Conservation (phyloP, 352 stramenopile genomes). For the Achlya hypogyna region DNA sequence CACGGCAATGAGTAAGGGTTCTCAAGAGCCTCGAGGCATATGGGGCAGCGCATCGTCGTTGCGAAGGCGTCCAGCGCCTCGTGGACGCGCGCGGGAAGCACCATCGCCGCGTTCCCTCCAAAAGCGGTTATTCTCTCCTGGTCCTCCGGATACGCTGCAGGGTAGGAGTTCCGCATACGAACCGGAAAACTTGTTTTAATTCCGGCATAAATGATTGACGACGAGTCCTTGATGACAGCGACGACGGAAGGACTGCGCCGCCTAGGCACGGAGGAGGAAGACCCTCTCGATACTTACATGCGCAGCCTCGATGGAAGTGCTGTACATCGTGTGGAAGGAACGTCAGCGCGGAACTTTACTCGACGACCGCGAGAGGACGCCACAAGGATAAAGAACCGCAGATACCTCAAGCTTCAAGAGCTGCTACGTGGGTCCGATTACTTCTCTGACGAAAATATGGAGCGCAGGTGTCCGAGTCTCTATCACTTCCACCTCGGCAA, state of each 20-base stretch:
- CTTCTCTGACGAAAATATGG: conserved; percentile 76
- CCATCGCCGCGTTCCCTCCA: background rate
- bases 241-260: background rate
- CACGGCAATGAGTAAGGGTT: conserved; percentile 66
- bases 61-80: conserved; percentile 53
- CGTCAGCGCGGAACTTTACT: conserved; percentile 17
- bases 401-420: conserved; percentile 61
- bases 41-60: conserved; percentile 70
- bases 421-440: conserved; percentile 37
- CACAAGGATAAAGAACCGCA: conserved; percentile 51
- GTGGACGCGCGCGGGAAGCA: conserved; percentile 24
- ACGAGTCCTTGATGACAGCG: background rate
- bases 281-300: conserved; percentile 79
- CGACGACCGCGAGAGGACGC: conserved; percentile 5
- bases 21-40: conserved; percentile 69
- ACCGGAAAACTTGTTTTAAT: background rate
- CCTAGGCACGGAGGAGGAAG: conserved; percentile 27
- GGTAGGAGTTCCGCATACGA: too few relatives aligned
- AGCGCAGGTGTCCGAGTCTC: conserved; percentile 66
- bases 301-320: conserved; percentile 37
- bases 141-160: background rate
- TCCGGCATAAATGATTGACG: background rate
- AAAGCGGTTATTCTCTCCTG: conserved; percentile 5
- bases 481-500: conserved; percentile 78
- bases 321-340: background rate